Base-by-base conservation (phyloP, 148 eudicot genomes). In the Beta vulgaris region DNA sequence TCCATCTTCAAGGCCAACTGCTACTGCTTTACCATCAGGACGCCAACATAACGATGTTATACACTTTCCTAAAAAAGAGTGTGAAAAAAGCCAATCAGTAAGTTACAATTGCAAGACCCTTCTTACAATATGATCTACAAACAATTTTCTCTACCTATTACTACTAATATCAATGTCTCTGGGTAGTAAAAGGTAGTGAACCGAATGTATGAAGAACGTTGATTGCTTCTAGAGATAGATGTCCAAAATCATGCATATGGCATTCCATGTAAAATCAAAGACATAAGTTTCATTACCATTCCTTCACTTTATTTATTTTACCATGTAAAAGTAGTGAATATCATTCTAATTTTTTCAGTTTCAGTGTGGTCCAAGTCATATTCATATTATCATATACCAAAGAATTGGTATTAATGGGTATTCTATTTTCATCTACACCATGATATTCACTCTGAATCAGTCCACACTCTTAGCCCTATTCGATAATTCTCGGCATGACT, bases 21-120 rank as follows among this genome's bases (percentile, higher is more conserved):
- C 97, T 77, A 95, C 81, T 58, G 92, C 93, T 87, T 92, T 95
- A 76, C 99, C 99, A 89, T 95, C 97, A 42, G 97, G 99, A 54
- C 97, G 99, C 99, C 99, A 95, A 77, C 99, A 95, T 86, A 95
- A 82, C 65, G 99, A 90, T 76, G 91, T 86, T 70, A 95, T 82
- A 82, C 88, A 81, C 86, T 88, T 95, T 21, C 97, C 99, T 95
- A 61, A 16, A 46, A n/a, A 82, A 11, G 34, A 79, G 39, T 64
- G 68, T 43, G 48, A 37, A 61, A 61, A 69, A 36, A 70, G n/a
- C 6, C 57, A 51, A 36, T 34, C 9, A 31, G 28, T 21, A 49
- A 48, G 44, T 37, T 31, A 58, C n/a, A 60, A 25, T 26, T 40
- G 48, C 37, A 39, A 59, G 54, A 48, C 13, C 32, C 29, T 18